Evolutionary conservation across 2,329 filamentous ascomycete genomes (phyloP).

Genomic region (Leptodontidium sp.): DNA sequence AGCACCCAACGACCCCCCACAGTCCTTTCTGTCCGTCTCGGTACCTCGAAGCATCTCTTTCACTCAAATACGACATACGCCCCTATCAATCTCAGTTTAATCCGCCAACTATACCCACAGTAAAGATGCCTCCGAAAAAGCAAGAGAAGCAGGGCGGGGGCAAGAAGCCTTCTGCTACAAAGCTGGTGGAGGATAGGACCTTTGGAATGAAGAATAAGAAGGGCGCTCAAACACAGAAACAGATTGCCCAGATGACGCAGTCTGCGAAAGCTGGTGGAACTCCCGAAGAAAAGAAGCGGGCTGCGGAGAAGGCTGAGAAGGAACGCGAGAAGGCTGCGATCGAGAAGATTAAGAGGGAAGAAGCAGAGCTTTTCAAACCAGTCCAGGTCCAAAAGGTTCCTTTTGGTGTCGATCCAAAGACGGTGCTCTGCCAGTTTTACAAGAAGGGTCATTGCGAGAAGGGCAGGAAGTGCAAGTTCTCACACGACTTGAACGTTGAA

Average conservation of each 20-base stretch:
- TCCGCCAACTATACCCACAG: conserved; percentile 36
- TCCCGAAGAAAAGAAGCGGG: conserved; percentile 87
- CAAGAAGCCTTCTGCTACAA: conserved; percentile 62
- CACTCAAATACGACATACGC: conserved; percentile 17
- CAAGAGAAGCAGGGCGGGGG: conserved; percentile 55
- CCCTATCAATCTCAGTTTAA: conserved; percentile 17
- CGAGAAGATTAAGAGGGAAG: conserved; percentile 83
- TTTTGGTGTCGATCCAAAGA: conserved; percentile 98
- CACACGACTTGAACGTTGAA: conserved; percentile 88
- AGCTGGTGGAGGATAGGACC: conserved; percentile 86
- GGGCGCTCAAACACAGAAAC: conserved; percentile 86
- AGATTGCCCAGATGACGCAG: conserved; percentile 83
- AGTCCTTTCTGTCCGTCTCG: conserved; percentile 43
- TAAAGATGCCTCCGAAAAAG: conserved; percentile 78
- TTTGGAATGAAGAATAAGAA: conserved; percentile 99
- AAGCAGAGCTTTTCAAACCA: conserved; percentile 83
- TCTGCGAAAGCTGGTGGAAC: conserved; percentile 77
- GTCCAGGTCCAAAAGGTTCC: conserved; percentile 97
- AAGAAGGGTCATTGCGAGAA: conserved; percentile 98
- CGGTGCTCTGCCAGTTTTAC: conserved; percentile 93
- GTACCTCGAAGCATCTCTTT: not conserved
- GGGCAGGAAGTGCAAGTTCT: conserved; percentile 97
- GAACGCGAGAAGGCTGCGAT: conserved; percentile 92
- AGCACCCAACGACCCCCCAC: conserved; percentile 35
- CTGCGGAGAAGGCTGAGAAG: conserved; percentile 70